Base-by-base conservation (phyloP, 2,329 filamentous ascomycete species). In the Didymella lethalis region DNA sequence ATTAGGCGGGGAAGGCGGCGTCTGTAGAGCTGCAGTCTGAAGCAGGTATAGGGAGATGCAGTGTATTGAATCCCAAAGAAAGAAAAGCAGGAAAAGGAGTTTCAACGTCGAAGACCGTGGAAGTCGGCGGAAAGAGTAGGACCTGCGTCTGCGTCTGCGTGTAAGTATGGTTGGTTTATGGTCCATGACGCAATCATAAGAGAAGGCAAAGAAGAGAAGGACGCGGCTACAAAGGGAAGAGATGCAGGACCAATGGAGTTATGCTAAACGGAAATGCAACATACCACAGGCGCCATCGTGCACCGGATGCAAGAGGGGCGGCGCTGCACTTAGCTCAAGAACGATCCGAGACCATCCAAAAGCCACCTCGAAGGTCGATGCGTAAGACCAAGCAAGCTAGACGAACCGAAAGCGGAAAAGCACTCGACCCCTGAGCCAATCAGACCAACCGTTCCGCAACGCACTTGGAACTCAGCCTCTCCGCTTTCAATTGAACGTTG, bases 61-160 rank as follows among this genome's bases (percentile, higher is more conserved):
- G 11, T 71, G 59, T 7, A 68, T 50, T 3, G 64, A 64, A 44
- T 71, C 70, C 59, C 62, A 66, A 4, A 71, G 36, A 10, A 69
- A 45, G 18, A 69, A 54, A 18, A 73, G 29, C 5, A 65, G 34
- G 36, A 69, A 43, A 23, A 73, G 23, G 29, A 71, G 23, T 20
- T 64, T 68, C 16, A 67, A 36, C 12, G 64, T 50, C 10, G 65
- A 61, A 11, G 65, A 61, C 34, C 65, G 68, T 36, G 63, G 59
- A 44, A 66, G 59, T 34, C 68, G 64, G 54, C 62, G 63, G 57
- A 67, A 45, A 18, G 57, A 62, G 54, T 66, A 62, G 12, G 54
- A 60, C 23, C 23, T 23, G 23, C 23, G 23, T 59, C 64, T 68
- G 47, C 53, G 53, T 59, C 52, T 55, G 34, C 57, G 53, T 58